These are phyloP conservation scores for Colletotrichum salicis DNA, from an alignment of 2,329 filamentous ascomycete species.

Conservation along the genomic window DNA sequence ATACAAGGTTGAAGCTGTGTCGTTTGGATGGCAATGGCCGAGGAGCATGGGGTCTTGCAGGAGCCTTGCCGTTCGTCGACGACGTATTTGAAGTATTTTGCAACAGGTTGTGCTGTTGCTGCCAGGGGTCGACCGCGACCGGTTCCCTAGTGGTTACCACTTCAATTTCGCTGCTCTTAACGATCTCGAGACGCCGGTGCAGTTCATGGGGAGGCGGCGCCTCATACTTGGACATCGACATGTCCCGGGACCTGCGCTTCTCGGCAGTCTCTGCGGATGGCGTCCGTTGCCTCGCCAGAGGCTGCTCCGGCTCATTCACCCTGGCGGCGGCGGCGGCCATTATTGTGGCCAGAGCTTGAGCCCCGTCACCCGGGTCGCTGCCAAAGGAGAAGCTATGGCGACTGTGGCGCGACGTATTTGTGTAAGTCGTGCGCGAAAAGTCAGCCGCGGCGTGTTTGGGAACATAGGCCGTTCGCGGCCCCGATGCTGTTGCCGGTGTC, in stretches of 20 bases:
- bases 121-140: background rate
- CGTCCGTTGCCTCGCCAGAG: background rate
- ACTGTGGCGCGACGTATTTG: slow-evolving; percentile 33
- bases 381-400: slow-evolving; percentile 17
- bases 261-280: slow-evolving; percentile 2
- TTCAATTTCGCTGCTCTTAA: slow-evolving; percentile 33
- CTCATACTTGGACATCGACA: slow-evolving; percentile 17
- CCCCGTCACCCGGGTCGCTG: background rate
- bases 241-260: slow-evolving; percentile 7
- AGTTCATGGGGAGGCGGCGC: slow-evolving; percentile 23
- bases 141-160: slow-evolving; percentile 16
- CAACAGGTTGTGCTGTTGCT: slow-evolving; percentile 13
- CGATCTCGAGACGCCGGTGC: slow-evolving; percentile 30
- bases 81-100: slow-evolving; percentile 8
- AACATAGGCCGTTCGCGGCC: slow-evolving; percentile 36
- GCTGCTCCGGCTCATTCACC: slow-evolving; percentile 1
- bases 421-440: slow-evolving; percentile 41
- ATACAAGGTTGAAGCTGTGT: slow-evolving; percentile 31
- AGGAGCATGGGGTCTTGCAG: background rate
- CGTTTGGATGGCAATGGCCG: slow-evolving; percentile 19
- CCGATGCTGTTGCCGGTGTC: slow-evolving; percentile 1
- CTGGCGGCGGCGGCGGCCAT: background rate
- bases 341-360: background rate
- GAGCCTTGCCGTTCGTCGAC: slow-evolving; percentile 13
- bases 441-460: slow-evolving; percentile 45